Percentiles rank a stretch among this genome's conserved stretches.
These are phyloP conservation scores for Kwoniella bestiolae DNA, from an alignment of 768 basidiomycete genomes.

Conservation along the genomic window DNA sequence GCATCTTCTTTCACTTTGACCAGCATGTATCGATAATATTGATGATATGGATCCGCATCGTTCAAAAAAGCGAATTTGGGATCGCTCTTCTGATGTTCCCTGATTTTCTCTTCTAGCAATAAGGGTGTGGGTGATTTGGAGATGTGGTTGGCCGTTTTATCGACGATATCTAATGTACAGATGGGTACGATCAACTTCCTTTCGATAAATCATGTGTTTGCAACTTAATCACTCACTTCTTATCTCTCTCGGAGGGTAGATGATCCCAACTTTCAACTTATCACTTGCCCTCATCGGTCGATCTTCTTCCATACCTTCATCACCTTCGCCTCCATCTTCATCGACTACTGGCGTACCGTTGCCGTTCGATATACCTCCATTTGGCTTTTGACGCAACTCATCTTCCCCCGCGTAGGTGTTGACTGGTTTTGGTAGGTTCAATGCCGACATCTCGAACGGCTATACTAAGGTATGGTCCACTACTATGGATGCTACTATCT, in stretches of 20 bases:
- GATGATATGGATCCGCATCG: conserved; percentile 95
- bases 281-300: conserved; percentile 58
- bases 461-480: background rate
- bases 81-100: conserved; percentile 93
- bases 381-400: conserved; percentile 36
- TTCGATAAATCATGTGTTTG: conserved; percentile 19
- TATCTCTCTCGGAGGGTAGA: conserved; percentile 94
- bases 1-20: conserved; percentile 69
- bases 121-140: conserved; percentile 91
- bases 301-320: conserved; percentile 61
- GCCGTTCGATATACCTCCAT: conserved; percentile 25
- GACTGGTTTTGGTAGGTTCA: conserved; percentile 55
- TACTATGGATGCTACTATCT: background rate
- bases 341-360: conserved; percentile 36
- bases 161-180: conserved; percentile 97
- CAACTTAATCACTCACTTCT: conserved; percentile 76
- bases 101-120: conserved; percentile 94
- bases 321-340: conserved; percentile 60
- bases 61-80: conserved; percentile 99
- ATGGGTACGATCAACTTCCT: too few species aligned
- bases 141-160: conserved; percentile 88
- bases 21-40: conserved; percentile 92
- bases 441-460: conserved; percentile 35
- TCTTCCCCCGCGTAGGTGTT: conserved; percentile 51
- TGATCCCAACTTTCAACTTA: conserved; percentile 77